Evolutionary conservation across 140 eudicot genomes (phyloP), one percentile per base, ranked within the genome.

Genomic region (Oenanthe javanica): DNA sequence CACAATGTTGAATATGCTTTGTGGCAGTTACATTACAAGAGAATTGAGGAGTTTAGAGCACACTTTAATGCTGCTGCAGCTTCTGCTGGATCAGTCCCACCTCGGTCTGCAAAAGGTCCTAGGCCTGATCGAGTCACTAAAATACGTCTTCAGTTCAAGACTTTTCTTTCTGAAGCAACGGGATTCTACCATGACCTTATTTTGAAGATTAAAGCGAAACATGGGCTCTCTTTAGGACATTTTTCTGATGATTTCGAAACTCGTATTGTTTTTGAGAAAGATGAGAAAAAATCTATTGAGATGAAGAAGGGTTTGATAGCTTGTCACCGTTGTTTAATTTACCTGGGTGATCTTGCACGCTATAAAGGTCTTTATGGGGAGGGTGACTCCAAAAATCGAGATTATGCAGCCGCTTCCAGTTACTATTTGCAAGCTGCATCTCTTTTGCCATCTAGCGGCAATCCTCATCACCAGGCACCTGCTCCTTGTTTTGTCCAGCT

Each of bases 271-370:
- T 74, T 77, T 77, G 85, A 84, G 57, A 90, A 90, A 77, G 87
- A 88, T 78, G 94, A 86, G 81, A 86, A 86, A 49, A 88, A 75
- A 80, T 81, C 85, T 21, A 63, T 45, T 78, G 86, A 89, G 57
- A 69, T 86, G 72, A 88, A 90, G 80, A 88, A 83, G 81, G 94
- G 94, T 23, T 79, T 90, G 92, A 66, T 88, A 50, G 84, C 94
- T 5, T 90, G 92, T 69, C 92, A 90, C 48, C 90, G 92, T 9
- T 90, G 94, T 83, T 80, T 90, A 81, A 90, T 90, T 76, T 90
- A 90, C 57, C 84, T 90, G 57, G 94, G 94, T 19, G 94, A 90
- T 79, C 92, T 90, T 77, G 94, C 94, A 76, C 94, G 94, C 61
- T 90, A 90, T 57, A 90, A 90, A 86, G 94, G 94, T 42, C 52